phyloP scores from a whole-genome alignment of 805 yeast genomes.

The Wickerhamomyces sydowiorum region DNA sequence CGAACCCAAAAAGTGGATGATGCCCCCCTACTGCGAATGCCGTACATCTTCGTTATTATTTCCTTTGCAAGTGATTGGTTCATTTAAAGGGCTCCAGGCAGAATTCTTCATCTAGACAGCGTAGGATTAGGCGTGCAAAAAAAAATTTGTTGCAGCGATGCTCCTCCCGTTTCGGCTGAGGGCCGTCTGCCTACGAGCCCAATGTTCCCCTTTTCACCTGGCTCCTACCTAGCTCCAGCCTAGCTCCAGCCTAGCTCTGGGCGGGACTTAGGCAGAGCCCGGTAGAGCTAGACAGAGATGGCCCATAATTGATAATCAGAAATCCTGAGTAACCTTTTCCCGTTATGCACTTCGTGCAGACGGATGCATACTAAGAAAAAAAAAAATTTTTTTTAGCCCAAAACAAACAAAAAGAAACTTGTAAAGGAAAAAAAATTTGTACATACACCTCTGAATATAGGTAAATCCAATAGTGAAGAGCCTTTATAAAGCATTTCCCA shows the following conservation, averaged over 20 bases:
- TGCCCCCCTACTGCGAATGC: not conserved
- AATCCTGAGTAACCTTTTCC: not conserved
- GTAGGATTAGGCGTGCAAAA: too few species aligned
- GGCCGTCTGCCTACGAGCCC: too few species aligned
- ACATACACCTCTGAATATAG: not conserved
- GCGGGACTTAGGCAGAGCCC: too few species aligned
- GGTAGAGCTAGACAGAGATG: not conserved
- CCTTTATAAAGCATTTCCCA: not conserved
- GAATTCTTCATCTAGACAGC: too few species aligned
- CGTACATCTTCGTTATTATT: not conserved
- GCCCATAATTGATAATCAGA: not conserved
- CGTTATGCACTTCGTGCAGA: not conserved
- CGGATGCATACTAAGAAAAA: not conserved
- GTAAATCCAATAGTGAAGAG: not conserved
- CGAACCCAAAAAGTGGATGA: too few species aligned
- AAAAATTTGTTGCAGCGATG: too few species aligned
- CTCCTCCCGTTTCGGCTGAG: too few species aligned
- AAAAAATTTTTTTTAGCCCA: not conserved
- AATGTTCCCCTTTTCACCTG: too few species aligned
- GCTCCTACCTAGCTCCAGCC: too few species aligned
- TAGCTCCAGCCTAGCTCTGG: too few species aligned
- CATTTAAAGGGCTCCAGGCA: too few species aligned
- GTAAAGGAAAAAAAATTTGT: not conserved
- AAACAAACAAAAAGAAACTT: constrained; percentile 1
- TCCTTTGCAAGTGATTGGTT: not conserved